Evolutionary conservation across 2,329 filamentous ascomycete genomes (phyloP), one percentile per base, ranked within the genome.

Genomic region (Fusarium guadeloupense): DNA sequence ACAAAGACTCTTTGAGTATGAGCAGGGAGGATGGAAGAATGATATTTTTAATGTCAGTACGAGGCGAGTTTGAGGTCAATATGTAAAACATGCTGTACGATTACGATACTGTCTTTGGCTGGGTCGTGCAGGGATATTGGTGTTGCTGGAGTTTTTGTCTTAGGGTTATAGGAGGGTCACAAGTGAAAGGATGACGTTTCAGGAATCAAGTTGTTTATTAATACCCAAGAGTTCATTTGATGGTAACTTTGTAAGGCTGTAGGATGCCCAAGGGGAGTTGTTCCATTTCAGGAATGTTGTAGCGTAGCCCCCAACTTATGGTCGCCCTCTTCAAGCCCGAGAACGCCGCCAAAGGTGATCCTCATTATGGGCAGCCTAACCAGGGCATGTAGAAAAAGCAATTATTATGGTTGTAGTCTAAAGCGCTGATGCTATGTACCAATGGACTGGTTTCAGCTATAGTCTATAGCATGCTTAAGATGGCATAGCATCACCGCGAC

Each of bases 21-120:
- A 88, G 50, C 80, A 80, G 40, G 87, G 83, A 14, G 90, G 90
- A 0, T 97, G 93, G 93, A 84, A 90, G 66, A 97, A 96, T 74
- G 87, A 87, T 39, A 88, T 96, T n/a, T 96, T 97, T 69, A 81
- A 86, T 62, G 74, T 82, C 10, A 71, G 72, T 26, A 76, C 78
- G n/a, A 69, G 54, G n/a, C 62, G 55, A n/a, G 64, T 59, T 35
- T 70, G 58, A 69, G 25, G 16, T 30, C 13, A 31, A 19, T 17
- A 41, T 43, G 31, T 20, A 33, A 30, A 33, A 38, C 39, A 26
- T 38, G 9, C 20, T 57, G 48, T 39, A 46, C 23, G 34, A 54
- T 53, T 14, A 50, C 19, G 39, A 40, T 16, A 49, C 38, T 40
- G 33, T 62, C 61, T 38, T 58, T 65, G 54, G 44, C 17, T 47